phyloP scores from a whole-genome alignment of 2,329 filamentous ascomycete species.

The Fusarium pilosicola region DNA sequence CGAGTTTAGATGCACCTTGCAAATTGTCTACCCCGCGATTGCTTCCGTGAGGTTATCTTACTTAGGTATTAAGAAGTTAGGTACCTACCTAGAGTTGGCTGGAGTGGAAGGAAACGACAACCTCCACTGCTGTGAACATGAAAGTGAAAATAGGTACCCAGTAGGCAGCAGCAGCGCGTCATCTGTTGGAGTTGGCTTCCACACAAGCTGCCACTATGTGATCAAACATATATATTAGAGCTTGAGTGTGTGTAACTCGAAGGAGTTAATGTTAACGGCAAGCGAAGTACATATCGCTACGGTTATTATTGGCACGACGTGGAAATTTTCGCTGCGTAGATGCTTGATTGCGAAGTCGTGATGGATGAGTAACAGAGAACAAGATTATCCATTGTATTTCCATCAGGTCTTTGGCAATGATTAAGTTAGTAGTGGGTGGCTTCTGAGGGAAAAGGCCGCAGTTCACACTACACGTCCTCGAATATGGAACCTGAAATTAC shows the following conservation, averaged over 20 bases:
- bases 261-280: not conserved
- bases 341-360: not conserved
- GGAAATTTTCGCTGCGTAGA: not conserved
- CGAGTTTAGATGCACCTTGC: not conserved
- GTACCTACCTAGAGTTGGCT: not conserved
- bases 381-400: not conserved
- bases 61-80: not conserved
- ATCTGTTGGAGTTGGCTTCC: constrained; percentile 6
- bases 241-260: not conserved
- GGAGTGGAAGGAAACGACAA: not conserved
- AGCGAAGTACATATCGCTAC: not conserved
- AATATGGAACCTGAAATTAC: not conserved
- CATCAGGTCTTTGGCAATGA: not conserved
- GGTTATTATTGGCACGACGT: not conserved
- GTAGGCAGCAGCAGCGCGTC: constrained; percentile 29
- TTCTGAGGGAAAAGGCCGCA: not conserved
- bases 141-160: not conserved
- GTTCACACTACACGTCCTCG: not conserved
- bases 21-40: constrained; percentile 9
- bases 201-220: not conserved
- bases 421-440: not conserved
- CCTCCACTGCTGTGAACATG: not conserved
- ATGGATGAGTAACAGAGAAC: not conserved
- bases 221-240: not conserved
- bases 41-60: not conserved